These are phyloP conservation scores for Exobasidium cylindrosporum DNA, from an alignment of 1,284 basidiomycete species.

Conservation along the genomic window DNA sequence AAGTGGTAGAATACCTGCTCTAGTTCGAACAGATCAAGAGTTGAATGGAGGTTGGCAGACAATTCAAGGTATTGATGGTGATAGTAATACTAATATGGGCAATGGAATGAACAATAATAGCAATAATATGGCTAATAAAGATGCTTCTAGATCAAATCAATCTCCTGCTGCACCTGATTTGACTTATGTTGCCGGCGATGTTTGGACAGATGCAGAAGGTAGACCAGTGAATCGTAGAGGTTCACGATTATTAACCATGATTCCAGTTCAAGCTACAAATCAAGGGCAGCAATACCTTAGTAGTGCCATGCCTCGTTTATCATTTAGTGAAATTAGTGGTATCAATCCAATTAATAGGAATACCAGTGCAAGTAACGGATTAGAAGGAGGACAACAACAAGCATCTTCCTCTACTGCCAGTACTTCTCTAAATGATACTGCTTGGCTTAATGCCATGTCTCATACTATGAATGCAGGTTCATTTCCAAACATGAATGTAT, in stretches of 20 bases:
- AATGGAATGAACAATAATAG: slow-evolving; percentile 31
- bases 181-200: slow-evolving; percentile 35
- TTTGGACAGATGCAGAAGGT: slow-evolving; percentile 35
- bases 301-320: slow-evolving; percentile 1
- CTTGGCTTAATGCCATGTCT: slow-evolving; percentile 24
- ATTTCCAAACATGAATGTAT: not conserved
- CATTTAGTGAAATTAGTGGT: not conserved
- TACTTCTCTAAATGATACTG: slow-evolving; percentile 29
- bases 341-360: not conserved
- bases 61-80: too few relatives aligned
- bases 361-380: not conserved
- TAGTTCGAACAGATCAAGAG: slow-evolving; percentile 29
- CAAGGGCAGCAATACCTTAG: slow-evolving; percentile 13
- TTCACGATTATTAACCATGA: slow-evolving; percentile 38
- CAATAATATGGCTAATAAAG: slow-evolving; percentile 63
- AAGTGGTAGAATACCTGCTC: slow-evolving; percentile 49
- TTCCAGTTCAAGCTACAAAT: slow-evolving; percentile 17
- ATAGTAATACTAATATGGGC: slow-evolving; percentile 55
- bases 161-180: slow-evolving; percentile 27
- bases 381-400: too few relatives aligned
- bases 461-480: slow-evolving; percentile 18
- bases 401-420: not conserved
- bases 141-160: not conserved
- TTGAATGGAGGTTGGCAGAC: slow-evolving; percentile 35
- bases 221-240: slow-evolving; percentile 33